Base-by-base conservation (phyloP, 306 rosid genomes). In the Lathyrus aphaca region DNA sequence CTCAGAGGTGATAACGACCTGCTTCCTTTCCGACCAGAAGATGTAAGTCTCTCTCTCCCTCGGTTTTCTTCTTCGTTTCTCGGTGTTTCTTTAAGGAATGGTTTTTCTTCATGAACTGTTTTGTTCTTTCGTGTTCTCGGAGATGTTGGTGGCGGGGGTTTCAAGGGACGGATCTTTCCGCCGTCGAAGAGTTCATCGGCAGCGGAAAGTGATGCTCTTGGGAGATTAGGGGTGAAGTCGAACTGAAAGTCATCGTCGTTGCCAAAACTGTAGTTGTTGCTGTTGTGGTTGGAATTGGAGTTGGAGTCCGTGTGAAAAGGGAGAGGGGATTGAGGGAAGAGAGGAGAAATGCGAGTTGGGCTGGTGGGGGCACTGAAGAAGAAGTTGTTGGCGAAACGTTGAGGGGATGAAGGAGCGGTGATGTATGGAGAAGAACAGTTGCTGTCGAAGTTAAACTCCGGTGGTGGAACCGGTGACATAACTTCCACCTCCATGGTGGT, bases 331-430 rank as follows among this genome's bases (percentile, higher is more conserved):
- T 81, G 78, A 14, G 40, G 43, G 72, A 58, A 76, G 75, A 84
- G 82, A 12, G 88, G 44, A 3, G 88, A 67, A 40, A 75, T 32
- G 0, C 88, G 87, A 7, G 82, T 64, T 42, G 99, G 97, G 61
- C 97, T 91, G 42, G 97, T 77, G 14, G 99, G 99, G 2, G 99
- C 97, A 68, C 92, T 87, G 85, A 69, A 78, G 95, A 74, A 75
- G 83, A 83, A 84, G 78, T 76, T 81, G 25, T 80, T 80, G 42
- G 83, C 81, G 46, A 94, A 82, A 16, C 89, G 81, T 60, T 85
- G 91, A 25, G 97, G 99, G 46, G 95, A 87, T 2, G 99, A 91
- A 39, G 99, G 97, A 9, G 99, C 99, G 0, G 97, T 91, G 29
- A 89, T 81, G 86, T 91, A 94, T 0, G 97, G 96, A 10, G 99